These are phyloP conservation scores for Ilex paraguariensis DNA, from an alignment of 305 asterid genomes.

Conservation along the genomic window DNA sequence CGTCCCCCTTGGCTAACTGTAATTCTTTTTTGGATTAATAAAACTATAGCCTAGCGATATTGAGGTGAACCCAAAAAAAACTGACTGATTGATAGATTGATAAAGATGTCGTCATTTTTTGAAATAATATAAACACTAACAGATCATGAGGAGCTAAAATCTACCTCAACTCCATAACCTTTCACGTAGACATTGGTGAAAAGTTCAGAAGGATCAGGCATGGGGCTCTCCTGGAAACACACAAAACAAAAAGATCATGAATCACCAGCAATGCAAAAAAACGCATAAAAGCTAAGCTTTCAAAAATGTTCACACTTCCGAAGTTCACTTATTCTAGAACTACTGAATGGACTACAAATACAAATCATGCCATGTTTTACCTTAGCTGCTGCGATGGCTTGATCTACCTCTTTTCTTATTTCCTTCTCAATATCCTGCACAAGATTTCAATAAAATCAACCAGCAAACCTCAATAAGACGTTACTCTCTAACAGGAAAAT, in stretches of 20 bases:
- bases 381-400: conserved; percentile 94
- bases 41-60: too few relatives aligned
- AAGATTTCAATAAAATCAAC: conserved; percentile 14
- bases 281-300: too few relatives aligned
- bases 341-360: neutral
- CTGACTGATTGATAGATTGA: too few relatives aligned
- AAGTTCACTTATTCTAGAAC: too few relatives aligned
- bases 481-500: neutral
- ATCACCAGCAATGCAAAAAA: too few relatives aligned
- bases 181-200: conserved; percentile 80
- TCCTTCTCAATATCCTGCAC: conserved; percentile 83
- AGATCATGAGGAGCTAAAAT: conserved; percentile 3
- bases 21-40: too few relatives aligned
- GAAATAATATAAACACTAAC: conserved; percentile 3
- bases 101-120: too few relatives aligned
- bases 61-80: too few relatives aligned
- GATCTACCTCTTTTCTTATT: conserved; percentile 78
- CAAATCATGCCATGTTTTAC: conserved; percentile 29
- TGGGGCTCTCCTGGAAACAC: conserved; percentile 70
- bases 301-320: too few relatives aligned
- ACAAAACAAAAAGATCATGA: neutral
- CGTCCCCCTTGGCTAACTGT: too few relatives aligned
- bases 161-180: conserved; percentile 89
- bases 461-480: conserved; percentile 1
- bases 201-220: conserved; percentile 95